These are phyloP conservation scores for Spatholobus suberectus DNA, from an alignment of 306 rosid species.

Conservation along the genomic window DNA sequence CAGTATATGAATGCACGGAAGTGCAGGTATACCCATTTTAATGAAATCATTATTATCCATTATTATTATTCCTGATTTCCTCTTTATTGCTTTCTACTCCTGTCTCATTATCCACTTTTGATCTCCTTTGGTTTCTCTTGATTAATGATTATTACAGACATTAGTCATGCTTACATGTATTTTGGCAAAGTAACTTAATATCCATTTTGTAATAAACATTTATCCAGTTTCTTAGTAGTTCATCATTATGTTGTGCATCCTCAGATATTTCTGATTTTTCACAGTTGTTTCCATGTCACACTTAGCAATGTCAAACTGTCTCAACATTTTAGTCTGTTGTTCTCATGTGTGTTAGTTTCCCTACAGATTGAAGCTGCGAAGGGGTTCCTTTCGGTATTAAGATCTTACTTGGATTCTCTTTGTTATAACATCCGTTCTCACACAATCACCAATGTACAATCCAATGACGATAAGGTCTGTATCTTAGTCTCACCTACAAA, in stretches of 20 bases:
- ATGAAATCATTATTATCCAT: conserved; percentile 10
- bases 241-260: conserved; percentile 36
- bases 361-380: conserved; percentile 89
- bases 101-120: background rate
- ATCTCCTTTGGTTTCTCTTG: background rate
- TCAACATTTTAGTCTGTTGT: background rate
- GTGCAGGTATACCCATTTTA: conserved; percentile 71
- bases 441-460: conserved; percentile 96
- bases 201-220: conserved; percentile 6
- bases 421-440: conserved; percentile 88
- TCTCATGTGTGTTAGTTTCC: conserved; percentile 25
- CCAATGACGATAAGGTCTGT: conserved; percentile 95
- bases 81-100: background rate
- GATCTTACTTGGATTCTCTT: conserved; percentile 95
- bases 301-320: background rate
- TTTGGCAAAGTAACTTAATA: conserved; percentile 13
- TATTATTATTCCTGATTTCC: background rate
- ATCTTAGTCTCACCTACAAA: conserved; percentile 32
- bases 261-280: conserved; percentile 13
- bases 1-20: conserved; percentile 86
- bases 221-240: conserved; percentile 8
- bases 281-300: conserved; percentile 1
- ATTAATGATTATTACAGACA: background rate
- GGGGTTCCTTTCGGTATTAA: conserved; percentile 76
- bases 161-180: conserved; percentile 20